These are phyloP conservation scores for Saccharomycopsis vini DNA, from an alignment of 805 yeast genomes.

Conservation along the genomic window DNA sequence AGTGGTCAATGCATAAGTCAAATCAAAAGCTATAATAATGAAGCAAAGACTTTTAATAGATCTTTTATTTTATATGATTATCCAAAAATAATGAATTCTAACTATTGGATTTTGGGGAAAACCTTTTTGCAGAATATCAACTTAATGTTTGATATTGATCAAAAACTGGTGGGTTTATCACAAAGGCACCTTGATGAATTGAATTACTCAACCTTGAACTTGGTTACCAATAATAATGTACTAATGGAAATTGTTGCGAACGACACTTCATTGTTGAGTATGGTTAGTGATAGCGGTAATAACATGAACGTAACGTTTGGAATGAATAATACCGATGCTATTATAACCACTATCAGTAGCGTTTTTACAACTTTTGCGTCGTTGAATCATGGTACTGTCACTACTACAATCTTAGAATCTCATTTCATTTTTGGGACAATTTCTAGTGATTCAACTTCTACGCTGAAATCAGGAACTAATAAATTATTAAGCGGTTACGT, in stretches of 20 bases:
- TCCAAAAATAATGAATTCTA: constrained; percentile 1
- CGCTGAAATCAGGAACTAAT: neutral
- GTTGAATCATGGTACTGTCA: neutral
- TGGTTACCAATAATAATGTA: constrained; percentile 2
- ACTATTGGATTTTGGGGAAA: constrained; percentile 10
- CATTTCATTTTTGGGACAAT: constrained; percentile 14
- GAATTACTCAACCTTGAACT: too few relatives aligned
- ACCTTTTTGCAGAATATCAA: constrained; percentile 1
- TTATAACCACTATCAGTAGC: constrained; percentile 9
- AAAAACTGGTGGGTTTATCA: constrained; percentile 12
- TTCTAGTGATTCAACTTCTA: neutral
- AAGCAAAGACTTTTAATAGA: neutral
- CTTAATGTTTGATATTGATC: constrained; percentile 10
- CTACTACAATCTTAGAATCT: constrained; percentile 10
- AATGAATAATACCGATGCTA: neutral
- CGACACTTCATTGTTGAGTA: neutral
- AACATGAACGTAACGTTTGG: too few relatives aligned
- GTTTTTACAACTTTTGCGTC: constrained; percentile 3
- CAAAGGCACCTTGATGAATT: neutral
- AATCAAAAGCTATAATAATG: constrained; percentile 5
- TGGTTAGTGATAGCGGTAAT: too few relatives aligned
- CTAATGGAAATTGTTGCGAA: neutral
- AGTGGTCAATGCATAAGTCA: constrained; percentile 1
- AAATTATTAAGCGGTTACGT: too few relatives aligned
- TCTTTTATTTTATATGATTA: constrained; percentile 2